A percentile compares a stretch with the other conserved stretches of the same genome.
Conservation (phyloP, 352 stramenopile genomes). For the Phytopythium ostracodes region DNA sequence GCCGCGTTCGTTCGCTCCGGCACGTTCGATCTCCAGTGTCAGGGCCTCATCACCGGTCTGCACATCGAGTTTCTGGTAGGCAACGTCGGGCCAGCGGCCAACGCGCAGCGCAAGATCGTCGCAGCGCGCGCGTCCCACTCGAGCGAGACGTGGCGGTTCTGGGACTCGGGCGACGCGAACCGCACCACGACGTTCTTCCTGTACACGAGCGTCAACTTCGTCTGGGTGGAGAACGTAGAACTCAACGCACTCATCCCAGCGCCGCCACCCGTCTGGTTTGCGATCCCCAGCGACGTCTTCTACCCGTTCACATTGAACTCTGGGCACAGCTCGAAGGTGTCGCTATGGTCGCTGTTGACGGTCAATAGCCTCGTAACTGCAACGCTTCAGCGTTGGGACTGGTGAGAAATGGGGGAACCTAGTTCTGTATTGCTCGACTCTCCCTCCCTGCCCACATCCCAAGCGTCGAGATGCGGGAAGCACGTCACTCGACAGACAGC, state of each 20-base stretch:
- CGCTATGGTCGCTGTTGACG: not conserved
- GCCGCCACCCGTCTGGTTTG: constrained; percentile 44
- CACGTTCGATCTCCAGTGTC: constrained; percentile 20
- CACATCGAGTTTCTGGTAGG: constrained; percentile 43
- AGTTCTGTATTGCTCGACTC: constrained; percentile 5
- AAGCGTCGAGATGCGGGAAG: not conserved
- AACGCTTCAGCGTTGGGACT: not conserved
- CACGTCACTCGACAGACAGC: constrained; percentile 1
- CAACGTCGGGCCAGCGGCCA: constrained; percentile 18
- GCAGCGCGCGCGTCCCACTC: constrained; percentile 28
- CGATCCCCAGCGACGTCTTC: constrained; percentile 50
- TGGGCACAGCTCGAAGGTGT: not conserved
- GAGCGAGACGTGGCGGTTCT: constrained; percentile 34
- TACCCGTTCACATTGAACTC: constrained; percentile 40
- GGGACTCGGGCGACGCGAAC: constrained; percentile 10
- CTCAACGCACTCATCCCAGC: constrained; percentile 30
- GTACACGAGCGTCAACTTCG: constrained; percentile 31
- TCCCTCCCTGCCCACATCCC: not conserved
- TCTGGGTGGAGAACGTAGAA: constrained; percentile 12
- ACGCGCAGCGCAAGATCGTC: constrained; percentile 42
- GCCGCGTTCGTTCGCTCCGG: constrained; percentile 16
- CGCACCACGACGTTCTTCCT: constrained; percentile 24
- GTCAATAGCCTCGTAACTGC: not conserved
- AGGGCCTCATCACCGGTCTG: constrained; percentile 20
- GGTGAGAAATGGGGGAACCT: not conserved